phyloP scores from a whole-genome alignment of 2,329 filamentous ascomycete genomes.

The Nothopassalora personata region DNA sequence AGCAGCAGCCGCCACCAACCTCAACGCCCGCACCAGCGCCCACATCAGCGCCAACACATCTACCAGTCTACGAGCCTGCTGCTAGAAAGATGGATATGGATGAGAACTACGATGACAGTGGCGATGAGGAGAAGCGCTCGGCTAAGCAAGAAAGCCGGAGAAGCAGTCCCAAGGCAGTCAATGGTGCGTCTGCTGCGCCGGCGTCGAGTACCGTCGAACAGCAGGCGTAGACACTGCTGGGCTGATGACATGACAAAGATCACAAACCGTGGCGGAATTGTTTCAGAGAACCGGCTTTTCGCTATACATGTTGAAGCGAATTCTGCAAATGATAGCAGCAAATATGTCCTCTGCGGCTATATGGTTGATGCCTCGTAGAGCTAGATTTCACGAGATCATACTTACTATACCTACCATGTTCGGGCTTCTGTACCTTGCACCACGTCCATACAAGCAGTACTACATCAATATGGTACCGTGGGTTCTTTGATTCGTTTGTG shows the following conservation, averaged over 20 bases:
- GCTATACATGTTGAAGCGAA: neutral
- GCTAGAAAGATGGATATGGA: conserved; percentile 95
- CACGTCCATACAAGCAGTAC: no score
- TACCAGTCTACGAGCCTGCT: conserved; percentile 67
- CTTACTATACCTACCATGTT: neutral
- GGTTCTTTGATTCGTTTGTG: no score
- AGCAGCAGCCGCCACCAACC: conserved; percentile 45
- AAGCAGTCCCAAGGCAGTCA: conserved; percentile 36
- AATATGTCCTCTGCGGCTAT: neutral
- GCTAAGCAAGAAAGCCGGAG: conserved; percentile 43
- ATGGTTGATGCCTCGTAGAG: neutral
- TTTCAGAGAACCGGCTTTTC: neutral
- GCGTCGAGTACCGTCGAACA: conserved; percentile 15
- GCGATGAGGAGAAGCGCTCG: conserved; percentile 67
- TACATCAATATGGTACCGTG: no score
- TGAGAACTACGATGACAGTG: conserved; percentile 94
- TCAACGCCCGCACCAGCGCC: conserved; percentile 38
- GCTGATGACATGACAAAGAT: neutral
- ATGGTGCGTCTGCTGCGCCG: conserved; percentile 15
- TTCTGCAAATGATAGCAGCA: neutral
- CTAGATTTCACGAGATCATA: neutral
- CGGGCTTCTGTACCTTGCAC: no score
- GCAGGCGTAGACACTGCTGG: conserved; percentile 7
- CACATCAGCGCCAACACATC: conserved; percentile 25
- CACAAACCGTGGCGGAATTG: neutral